Percentiles rank a stretch among this genome's conserved stretches.
These are phyloP conservation scores for Xylaria sp. DNA, from an alignment of 2,329 filamentous ascomycete species.

Conservation along the genomic window DNA sequence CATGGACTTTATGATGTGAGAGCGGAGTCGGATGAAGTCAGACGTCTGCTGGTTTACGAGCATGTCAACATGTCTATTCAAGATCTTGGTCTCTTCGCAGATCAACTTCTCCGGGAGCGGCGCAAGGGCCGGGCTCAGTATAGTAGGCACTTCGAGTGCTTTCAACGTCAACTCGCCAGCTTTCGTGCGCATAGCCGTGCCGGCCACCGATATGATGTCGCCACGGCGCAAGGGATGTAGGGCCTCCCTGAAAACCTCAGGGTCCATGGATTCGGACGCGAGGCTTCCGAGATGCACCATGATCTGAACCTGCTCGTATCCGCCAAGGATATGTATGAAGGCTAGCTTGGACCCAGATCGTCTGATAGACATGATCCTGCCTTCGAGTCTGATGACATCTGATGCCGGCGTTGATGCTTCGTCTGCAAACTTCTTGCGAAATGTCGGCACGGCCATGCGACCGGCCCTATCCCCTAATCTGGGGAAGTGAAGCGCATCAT, in stretches of 20 bases:
- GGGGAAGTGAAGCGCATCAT: constrained; percentile 52
- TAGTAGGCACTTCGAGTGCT: constrained; percentile 60
- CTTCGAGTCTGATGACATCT: constrained; percentile 32
- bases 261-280: constrained; percentile 35
- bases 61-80: constrained; percentile 80
- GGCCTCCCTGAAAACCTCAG: constrained; percentile 51
- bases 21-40: constrained; percentile 68
- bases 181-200: constrained; percentile 62
- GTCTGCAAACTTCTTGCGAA: constrained; percentile 33
- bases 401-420: constrained; percentile 20
- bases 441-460: constrained; percentile 37
- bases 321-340: constrained; percentile 76
- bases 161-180: constrained; percentile 73
- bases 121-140: constrained; percentile 74
- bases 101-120: constrained; percentile 67
- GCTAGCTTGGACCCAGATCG: constrained; percentile 64
- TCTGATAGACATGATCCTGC: constrained; percentile 30
- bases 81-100: constrained; percentile 66
- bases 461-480: constrained; percentile 36
- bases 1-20: constrained; percentile 67
- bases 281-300: constrained; percentile 61
- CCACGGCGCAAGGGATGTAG: constrained; percentile 67
- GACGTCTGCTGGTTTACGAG: constrained; percentile 65
- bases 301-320: constrained; percentile 67
- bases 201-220: constrained; percentile 64